Percentiles rank a stretch among this genome's conserved stretches.
Evolutionary conservation across 2,329 filamentous ascomycete species (phyloP).

Genomic region (Pestalotiopsis sp.): DNA sequence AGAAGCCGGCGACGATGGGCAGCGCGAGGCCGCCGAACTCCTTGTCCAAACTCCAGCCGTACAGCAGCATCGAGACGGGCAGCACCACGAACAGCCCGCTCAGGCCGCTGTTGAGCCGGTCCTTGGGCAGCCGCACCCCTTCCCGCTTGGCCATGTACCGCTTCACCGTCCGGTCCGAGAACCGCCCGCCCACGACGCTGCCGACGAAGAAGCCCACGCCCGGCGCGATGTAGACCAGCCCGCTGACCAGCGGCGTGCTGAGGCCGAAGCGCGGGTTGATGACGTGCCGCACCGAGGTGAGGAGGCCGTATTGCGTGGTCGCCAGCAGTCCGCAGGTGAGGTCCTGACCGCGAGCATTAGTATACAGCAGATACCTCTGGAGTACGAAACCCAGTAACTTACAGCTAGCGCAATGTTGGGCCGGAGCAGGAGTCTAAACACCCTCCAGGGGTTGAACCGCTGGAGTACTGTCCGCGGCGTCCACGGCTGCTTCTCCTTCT

Average conservation of each 20-base stretch:
- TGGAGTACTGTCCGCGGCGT: constrained; percentile 2
- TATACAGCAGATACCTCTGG: neutral
- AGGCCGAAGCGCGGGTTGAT: constrained; percentile 75
- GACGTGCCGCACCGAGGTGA: constrained; percentile 72
- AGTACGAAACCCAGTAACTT: neutral
- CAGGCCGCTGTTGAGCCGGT: constrained; percentile 63
- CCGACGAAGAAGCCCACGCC: constrained; percentile 71
- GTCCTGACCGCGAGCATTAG: constrained; percentile 6
- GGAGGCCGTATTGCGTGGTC: constrained; percentile 49
- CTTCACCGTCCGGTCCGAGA: constrained; percentile 68
- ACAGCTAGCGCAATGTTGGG: constrained; percentile 28
- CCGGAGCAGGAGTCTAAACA: constrained; percentile 24
- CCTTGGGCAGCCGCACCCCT: constrained; percentile 66
- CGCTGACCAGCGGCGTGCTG: constrained; percentile 65
- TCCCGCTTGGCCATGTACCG: constrained; percentile 62
- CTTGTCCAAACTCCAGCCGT: constrained; percentile 64
- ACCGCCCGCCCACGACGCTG: constrained; percentile 72
- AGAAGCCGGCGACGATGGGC: constrained; percentile 17
- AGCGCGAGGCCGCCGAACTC: constrained; percentile 54
- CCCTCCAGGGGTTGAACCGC: constrained; percentile 24
- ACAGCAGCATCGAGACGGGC: constrained; percentile 67
- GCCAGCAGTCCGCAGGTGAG: constrained; percentile 21
- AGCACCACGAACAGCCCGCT: constrained; percentile 59
- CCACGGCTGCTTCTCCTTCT: neutral
- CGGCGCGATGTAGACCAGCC: constrained; percentile 75